Evolutionary conservation across 2,329 filamentous ascomycete species (phyloP), one percentile per base, ranked within the genome.

Genomic region (Cladosporium austrohemisphaericum): DNA sequence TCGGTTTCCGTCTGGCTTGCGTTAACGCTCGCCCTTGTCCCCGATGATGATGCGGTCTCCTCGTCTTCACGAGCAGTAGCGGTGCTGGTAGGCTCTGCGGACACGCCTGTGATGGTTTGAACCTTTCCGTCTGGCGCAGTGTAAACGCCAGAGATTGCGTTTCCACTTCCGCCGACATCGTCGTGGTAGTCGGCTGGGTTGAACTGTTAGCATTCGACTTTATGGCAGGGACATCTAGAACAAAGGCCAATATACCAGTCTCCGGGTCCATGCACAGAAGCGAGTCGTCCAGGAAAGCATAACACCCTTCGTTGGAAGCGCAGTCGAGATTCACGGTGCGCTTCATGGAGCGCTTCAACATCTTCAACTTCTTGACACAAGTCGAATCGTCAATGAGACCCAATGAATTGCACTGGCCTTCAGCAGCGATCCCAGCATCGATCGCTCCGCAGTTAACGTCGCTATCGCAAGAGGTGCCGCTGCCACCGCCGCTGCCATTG

Each of bases 181-280:
- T 54, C 52, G 14, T 53, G 50, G 36, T 53, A 51, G 36, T 55
- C 48, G 4, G 50, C 52, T 55, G 25, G 7, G 5, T n/a, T 16
- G 2, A 18, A 6, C 1, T 13, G 28, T 49, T 13, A 49, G 29
- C 18, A 22, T 11, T 3, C 35, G 20, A 3, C n/a, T n/a, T n/a
- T n/a, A 48, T 1, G 11, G 19, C 23, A 26, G 23, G 4, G 7
- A 23, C 20, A 8, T 11, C 5, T 26, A 3, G 8, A 16, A 2
- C 3, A 7, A n/a, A 20, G 26, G 14, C n/a, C 1, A n/a, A 47
- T 41, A 32, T 26, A 51, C 49, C 49, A 35, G 41, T 51, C 25
- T n/a, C 22, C 31, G 19, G 20, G 25, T 51, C 33, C 20, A 47
- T 14, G 31, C 49, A 51, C 41, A 51, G 22, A 9, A 40, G 33